These are phyloP conservation scores for Tetrahymena thermophila DNA, from an alignment of 73 alveolate genomes.

Conservation along the genomic window DNA sequence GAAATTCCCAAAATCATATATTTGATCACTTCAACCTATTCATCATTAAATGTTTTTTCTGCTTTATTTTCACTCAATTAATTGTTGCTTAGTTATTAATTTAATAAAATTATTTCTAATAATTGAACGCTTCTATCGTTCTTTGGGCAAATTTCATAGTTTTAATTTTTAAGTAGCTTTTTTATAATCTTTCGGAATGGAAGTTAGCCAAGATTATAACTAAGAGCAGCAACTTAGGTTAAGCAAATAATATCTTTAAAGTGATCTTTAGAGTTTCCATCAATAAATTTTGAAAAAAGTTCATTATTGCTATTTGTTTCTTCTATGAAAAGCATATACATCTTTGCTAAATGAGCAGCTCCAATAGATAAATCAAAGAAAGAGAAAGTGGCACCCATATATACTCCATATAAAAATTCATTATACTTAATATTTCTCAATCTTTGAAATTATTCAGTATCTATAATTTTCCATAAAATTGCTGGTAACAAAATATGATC, in stretches of 20 bases:
- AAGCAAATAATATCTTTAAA: background rate
- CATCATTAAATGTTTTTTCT: background rate
- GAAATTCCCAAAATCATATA: background rate
- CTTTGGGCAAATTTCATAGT: background rate
- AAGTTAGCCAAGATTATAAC: background rate
- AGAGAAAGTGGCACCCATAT: background rate
- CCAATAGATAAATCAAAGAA: background rate
- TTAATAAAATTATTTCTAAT: background rate
- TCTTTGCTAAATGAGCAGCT: background rate
- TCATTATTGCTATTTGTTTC: background rate
- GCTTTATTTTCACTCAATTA: too few species aligned
- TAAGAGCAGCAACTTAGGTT: background rate
- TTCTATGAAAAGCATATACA: background rate
- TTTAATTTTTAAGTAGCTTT: background rate
- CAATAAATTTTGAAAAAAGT: too few species aligned
- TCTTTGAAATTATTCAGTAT: background rate
- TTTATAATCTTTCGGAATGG: background rate
- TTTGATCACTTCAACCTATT: background rate
- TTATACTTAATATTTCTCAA: background rate
- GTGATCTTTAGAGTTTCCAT: too few species aligned
- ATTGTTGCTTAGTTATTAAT: too few species aligned
- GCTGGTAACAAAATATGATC: background rate
- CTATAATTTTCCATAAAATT: background rate
- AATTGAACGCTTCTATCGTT: background rate
- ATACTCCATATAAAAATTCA: background rate